Conservation (phyloP, 768 basidiomycete genomes). For the Russula lepida region DNA sequence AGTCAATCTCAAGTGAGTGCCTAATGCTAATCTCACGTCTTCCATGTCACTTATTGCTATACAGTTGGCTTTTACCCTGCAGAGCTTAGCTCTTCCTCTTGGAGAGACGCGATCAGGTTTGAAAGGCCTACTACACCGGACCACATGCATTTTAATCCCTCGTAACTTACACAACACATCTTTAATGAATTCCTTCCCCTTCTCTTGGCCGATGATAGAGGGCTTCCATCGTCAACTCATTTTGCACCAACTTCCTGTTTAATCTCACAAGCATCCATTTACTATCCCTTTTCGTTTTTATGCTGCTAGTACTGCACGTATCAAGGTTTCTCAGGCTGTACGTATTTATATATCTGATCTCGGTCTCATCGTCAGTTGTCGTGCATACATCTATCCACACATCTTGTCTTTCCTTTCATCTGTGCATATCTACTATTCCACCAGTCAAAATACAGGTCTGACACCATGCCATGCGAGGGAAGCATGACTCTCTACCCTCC, state of each 20-base stretch:
- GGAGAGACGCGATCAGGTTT: constrained; percentile 7
- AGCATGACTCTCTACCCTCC: no score
- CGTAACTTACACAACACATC: not conserved
- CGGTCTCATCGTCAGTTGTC: not conserved
- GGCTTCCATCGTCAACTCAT: not conserved
- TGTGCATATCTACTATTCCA: no score
- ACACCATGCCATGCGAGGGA: no score
- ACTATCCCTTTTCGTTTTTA: not conserved
- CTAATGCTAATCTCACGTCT: not conserved
- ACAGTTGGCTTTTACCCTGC: not conserved
- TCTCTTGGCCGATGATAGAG: not conserved
- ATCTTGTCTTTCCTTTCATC: not conserved
- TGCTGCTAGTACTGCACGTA: not conserved
- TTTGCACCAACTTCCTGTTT: not conserved
- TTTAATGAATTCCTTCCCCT: not conserved
- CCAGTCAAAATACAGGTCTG: no score
- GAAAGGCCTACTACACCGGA: not conserved
- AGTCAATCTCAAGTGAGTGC: not conserved
- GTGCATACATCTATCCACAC: not conserved
- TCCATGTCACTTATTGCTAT: not conserved
- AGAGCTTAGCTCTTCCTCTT: not conserved
- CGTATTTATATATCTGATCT: not conserved
- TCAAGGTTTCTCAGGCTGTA: not conserved
- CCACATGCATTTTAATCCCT: not conserved
- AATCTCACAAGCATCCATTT: not conserved